Evolutionary conservation across 306 rosid genomes (phyloP).

Genomic region (Spatholobus suberectus): DNA sequence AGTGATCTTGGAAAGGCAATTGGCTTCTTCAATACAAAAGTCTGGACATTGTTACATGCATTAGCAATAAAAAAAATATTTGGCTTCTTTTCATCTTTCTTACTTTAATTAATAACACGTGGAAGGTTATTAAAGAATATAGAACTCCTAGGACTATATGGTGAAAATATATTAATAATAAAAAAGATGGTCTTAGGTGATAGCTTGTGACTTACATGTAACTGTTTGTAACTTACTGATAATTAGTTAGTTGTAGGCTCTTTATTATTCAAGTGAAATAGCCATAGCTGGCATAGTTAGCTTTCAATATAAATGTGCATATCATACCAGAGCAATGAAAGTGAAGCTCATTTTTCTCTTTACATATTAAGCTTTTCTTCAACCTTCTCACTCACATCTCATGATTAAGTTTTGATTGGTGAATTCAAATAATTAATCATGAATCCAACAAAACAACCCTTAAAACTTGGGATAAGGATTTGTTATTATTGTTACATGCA

Average conservation of each 20-base stretch:
- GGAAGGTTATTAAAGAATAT: not conserved
- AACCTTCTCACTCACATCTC: not conserved
- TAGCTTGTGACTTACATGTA: too few relatives aligned
- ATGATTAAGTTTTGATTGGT: not conserved
- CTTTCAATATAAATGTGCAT: too few relatives aligned
- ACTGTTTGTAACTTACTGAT: too few relatives aligned
- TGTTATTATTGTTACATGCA: too few relatives aligned
- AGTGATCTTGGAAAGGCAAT: not conserved
- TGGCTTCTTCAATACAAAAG: not conserved
- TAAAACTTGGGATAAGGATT: not conserved
- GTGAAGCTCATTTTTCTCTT: not conserved
- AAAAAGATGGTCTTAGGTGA: too few relatives aligned
- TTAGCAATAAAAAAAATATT: not conserved
- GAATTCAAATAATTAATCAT: not conserved
- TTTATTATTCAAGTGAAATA: too few relatives aligned
- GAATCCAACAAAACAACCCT: not conserved
- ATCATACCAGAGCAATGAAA: too few relatives aligned
- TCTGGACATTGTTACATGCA: not conserved
- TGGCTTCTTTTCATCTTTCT: not conserved
- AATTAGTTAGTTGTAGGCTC: too few relatives aligned
- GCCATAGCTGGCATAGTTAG: too few relatives aligned
- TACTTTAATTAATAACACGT: not conserved
- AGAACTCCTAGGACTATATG: not conserved
- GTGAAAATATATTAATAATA: too few relatives aligned
- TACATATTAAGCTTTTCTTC: not conserved